Base-by-base conservation (phyloP, 1,284 basidiomycete genomes). In the Leccinum subspadiceum region DNA sequence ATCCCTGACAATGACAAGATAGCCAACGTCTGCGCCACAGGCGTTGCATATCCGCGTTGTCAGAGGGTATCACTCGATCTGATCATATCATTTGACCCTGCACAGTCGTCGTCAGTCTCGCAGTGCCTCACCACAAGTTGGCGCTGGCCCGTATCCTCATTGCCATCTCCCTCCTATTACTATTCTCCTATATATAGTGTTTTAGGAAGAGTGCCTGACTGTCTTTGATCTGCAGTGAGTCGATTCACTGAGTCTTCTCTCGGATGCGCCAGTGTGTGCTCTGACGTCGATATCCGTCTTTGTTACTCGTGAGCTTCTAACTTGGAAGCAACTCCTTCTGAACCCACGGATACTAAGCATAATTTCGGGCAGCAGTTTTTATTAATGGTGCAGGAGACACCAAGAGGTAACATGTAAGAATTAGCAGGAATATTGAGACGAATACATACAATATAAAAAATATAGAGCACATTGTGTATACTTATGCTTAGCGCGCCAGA, bases 31-130 rank as follows among this genome's bases (percentile, higher is more conserved):
- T 20, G 58, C 31, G 26, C 53, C 55, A 58, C 54, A 54, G 53
- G 59, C 53, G 53, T 57, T 26, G 55, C 35, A 46, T 53, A 29
- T 57, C 53, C 58, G 60, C 54, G 53, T 69, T 70, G 68, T 62
- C 31, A 57, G 46, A 71, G 57, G 60, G 70, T 29, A 56, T 60
- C 56, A 12, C 52, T 50, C 56, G 64, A 62, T 74, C 61, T 46
- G 54, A 70, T 57, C 57, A 46, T 56, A 62, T 62, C 61, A 52
- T 35, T 57, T 49, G 59, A 63, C 65, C 66, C 69, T 70, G 68
- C 54, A 39, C 29, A 53, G 51, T 58, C 57, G 29, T 58, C 60
- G 49, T 53, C 37, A 22, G 50, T 53, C 54, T 46, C 31, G 12
- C 48, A 50, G 48, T 59, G 35, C 57, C 65, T 59, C 54, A 53